phyloP scores from a whole-genome alignment of 441 rosid genomes.

The Brassica balearica region DNA sequence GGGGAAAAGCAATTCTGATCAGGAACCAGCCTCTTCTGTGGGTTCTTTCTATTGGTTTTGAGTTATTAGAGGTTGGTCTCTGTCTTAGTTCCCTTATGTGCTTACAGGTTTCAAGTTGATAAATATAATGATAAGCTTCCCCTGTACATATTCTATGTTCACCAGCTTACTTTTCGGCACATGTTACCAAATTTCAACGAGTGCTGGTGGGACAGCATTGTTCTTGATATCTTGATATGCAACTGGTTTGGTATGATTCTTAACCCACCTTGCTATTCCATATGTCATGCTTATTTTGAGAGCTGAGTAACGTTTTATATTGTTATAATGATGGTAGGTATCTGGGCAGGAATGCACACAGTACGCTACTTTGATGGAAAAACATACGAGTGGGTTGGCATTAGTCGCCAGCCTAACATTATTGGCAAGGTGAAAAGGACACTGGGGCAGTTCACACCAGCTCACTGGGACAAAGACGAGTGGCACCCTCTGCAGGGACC shows the following conservation, averaged over 20 bases:
- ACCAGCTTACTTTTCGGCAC: conserved; percentile 95
- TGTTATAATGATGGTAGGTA: conserved; percentile 55
- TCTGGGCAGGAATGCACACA: conserved; percentile 99
- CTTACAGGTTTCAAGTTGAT: conserved; percentile 10
- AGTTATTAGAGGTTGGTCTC: conserved; percentile 88
- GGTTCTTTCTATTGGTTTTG: conserved; percentile 98
- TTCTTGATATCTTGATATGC: conserved; percentile 96
- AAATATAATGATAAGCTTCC: conserved; percentile 5
- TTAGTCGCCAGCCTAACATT: conserved; percentile 96
- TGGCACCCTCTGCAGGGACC: conserved; percentile 99
- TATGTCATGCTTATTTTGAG: background rate
- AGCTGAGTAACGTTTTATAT: background rate
- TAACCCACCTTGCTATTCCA: background rate
- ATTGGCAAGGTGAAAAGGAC: conserved; percentile 96
- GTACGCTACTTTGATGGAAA: conserved; percentile 97
- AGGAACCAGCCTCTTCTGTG: conserved; percentile 98
- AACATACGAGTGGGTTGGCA: conserved; percentile 99
- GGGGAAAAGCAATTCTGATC: conserved; percentile 98
- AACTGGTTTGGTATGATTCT: conserved; percentile 97
- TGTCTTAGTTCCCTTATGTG: conserved; percentile 25
- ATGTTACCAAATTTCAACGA: conserved; percentile 99
- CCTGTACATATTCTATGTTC: conserved; percentile 38
- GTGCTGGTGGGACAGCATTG: conserved; percentile 99
- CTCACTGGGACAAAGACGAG: conserved; percentile 99
- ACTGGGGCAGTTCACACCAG: conserved; percentile 97